Evolutionary conservation across 148 eudicot species (phyloP).

Genomic region (Arbutus unedo): DNA sequence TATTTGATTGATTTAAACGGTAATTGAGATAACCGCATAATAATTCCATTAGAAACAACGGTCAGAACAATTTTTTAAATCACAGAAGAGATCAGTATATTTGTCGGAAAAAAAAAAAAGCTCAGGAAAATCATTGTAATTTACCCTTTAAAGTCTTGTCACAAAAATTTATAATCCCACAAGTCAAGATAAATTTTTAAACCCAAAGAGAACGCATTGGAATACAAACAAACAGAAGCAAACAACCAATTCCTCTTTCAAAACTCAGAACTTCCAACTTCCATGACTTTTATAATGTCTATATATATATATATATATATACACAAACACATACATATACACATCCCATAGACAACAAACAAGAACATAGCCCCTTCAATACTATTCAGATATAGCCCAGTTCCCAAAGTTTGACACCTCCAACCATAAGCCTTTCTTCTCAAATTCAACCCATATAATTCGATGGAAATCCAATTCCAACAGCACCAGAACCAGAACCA

Average conservation of each 20-base stretch:
- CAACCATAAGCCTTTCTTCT: constrained; percentile 2
- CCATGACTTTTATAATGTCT: not conserved
- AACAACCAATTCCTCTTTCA: not conserved
- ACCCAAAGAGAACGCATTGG: not conserved
- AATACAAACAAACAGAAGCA: constrained; percentile 9
- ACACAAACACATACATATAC: too few relatives aligned
- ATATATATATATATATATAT: constrained; percentile 8
- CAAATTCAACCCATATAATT: not conserved
- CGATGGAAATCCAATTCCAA: constrained; percentile 46
- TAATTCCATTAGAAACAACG: too few relatives aligned
- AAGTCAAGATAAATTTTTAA: not conserved
- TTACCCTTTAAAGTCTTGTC: not conserved
- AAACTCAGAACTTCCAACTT: not conserved
- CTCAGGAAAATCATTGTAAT: too few relatives aligned
- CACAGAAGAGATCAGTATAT: too few relatives aligned
- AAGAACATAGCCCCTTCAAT: constrained; percentile 4
- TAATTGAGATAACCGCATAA: too few relatives aligned
- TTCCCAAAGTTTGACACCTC: not conserved
- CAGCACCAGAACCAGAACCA: not conserved
- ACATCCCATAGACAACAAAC: not conserved
- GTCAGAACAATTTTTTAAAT: too few relatives aligned
- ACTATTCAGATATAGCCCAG: not conserved
- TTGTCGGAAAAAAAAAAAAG: too few relatives aligned
- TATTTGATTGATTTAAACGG: too few relatives aligned
- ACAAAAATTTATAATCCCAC: not conserved